phyloP scores from a whole-genome alignment of 2,329 filamentous ascomycete genomes.

The Beauveria medogensis region DNA sequence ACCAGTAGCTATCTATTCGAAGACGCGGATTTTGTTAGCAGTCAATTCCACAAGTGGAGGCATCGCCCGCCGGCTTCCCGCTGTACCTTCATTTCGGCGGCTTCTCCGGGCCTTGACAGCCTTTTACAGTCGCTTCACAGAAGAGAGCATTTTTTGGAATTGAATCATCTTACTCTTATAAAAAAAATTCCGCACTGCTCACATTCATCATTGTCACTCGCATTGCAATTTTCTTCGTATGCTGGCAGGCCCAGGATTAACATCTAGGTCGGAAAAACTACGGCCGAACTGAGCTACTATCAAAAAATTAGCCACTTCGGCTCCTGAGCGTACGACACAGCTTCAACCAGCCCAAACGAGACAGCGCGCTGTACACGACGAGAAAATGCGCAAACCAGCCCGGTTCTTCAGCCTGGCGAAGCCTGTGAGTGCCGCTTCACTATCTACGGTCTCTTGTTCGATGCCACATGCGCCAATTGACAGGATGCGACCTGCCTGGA shows the following conservation, averaged over 20 bases:
- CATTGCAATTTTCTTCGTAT: background rate
- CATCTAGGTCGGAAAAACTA: constrained; percentile 21
- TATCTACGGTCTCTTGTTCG: background rate
- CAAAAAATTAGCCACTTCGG: constrained; percentile 20
- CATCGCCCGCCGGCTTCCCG: no score
- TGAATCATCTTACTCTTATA: no score
- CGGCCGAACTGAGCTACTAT: constrained; percentile 13
- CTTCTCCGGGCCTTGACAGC: no score
- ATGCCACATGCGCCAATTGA: background rate
- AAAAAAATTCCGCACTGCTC: no score
- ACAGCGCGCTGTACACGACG: constrained; percentile 22
- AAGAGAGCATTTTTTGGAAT: no score
- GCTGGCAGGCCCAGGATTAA: background rate
- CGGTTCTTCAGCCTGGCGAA: constrained; percentile 61
- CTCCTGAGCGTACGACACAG: constrained; percentile 11
- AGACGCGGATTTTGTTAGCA: no score
- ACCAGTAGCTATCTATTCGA: no score
- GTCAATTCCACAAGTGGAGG: no score
- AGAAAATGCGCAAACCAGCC: constrained; percentile 44
- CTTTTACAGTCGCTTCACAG: no score
- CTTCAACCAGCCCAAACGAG: background rate
- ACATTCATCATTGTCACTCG: no score
- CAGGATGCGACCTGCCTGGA: background rate
- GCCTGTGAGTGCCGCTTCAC: constrained; percentile 41
- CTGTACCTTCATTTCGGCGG: no score